A percentile compares a stretch with the other conserved stretches of the same genome.
Evolutionary conservation across 2,329 filamentous ascomycete species (phyloP).

Genomic region (Fusarium dimerum): DNA sequence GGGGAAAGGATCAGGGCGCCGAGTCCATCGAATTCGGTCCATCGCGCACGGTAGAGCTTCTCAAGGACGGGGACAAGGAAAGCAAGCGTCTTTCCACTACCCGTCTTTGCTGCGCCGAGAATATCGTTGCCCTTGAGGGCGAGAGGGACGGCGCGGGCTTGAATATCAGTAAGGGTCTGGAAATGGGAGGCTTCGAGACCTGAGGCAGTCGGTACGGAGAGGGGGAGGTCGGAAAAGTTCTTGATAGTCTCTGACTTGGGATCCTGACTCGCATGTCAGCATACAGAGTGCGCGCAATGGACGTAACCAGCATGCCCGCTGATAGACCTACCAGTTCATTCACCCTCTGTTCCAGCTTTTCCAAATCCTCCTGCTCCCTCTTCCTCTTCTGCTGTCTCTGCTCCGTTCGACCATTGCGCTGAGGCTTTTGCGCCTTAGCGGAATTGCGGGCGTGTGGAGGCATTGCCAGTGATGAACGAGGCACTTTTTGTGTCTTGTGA

Average conservation of each 20-base stretch:
- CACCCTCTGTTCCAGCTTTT: constrained; percentile 36
- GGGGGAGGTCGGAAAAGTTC: constrained; percentile 79
- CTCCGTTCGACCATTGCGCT: constrained; percentile 34
- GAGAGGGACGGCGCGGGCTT: constrained; percentile 83
- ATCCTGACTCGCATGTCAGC: constrained; percentile 49
- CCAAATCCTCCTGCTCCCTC: constrained; percentile 38
- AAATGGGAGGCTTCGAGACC: constrained; percentile 88
- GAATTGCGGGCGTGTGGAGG: constrained; percentile 25
- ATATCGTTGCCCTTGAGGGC: constrained; percentile 86
- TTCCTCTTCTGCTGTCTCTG: constrained; percentile 40
- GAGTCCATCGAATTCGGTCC: constrained; percentile 87
- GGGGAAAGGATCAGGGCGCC: constrained; percentile 92
- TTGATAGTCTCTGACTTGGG: constrained; percentile 59
- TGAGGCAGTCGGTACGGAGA: constrained; percentile 76
- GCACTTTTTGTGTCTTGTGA: background rate
- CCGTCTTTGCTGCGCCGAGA: constrained; percentile 91
- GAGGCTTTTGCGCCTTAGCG: constrained; percentile 26
- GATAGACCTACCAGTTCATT: constrained; percentile 33
- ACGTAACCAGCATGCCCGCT: background rate
- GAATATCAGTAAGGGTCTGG: constrained; percentile 87
- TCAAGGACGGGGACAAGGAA: constrained; percentile 92
- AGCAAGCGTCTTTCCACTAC: constrained; percentile 91
- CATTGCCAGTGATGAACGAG: constrained; percentile 14
- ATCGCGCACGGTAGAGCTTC: constrained; percentile 84
- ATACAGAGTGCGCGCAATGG: background rate